Evolutionary conservation across 352 stramenopile genomes (phyloP), one percentile per base, ranked within the genome.

Genomic region (Phytophthora tentaculata): DNA sequence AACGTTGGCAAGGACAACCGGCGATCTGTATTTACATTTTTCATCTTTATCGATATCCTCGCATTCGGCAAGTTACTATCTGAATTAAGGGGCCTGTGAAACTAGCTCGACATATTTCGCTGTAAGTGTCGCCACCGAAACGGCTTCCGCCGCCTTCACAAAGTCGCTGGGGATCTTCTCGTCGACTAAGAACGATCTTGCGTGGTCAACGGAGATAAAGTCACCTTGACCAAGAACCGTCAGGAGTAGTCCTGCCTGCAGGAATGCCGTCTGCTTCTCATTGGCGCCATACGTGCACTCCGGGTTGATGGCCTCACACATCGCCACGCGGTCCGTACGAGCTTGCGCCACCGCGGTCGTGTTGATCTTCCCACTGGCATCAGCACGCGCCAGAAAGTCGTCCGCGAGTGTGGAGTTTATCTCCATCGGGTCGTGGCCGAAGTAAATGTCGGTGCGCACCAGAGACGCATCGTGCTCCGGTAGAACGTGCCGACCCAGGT

Each of bases 401-500:
- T 71, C 28, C 12, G 71, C 63, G 22, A 84, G 60, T 44, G 58
- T 69, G 13, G 24, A 17, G 39, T 80, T 73, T 20, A 69, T 66
- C 19, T 49, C 49, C 60, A 70, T 73, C 22, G 76, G 61, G 28
- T 82, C 65, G 26, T 55, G 53, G n/a, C 70, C 67, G 43, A 72
- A 76, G 56, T 75, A 75, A 8, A 56, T 48, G 56, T 84, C 76
- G 2, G 44, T 53, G 52, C 69, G 76, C 5, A 67, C 62, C 10
- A 84, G 62, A 2, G 76, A 84, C 37, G 76, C 76, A 39, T 84
- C 70, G 47, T 81, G 76, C 49, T 84, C 73, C 20, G 71, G 63
- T 57, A 58, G 32, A 53, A 73, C 69, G 69, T 81, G 76, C 14
- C 56, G 61, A 48, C 73, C 68, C 23, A 84, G 51, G 19, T 69